Base-by-base conservation (phyloP, 2,329 filamentous ascomycete genomes). In the Fusarium protoensiforme region DNA sequence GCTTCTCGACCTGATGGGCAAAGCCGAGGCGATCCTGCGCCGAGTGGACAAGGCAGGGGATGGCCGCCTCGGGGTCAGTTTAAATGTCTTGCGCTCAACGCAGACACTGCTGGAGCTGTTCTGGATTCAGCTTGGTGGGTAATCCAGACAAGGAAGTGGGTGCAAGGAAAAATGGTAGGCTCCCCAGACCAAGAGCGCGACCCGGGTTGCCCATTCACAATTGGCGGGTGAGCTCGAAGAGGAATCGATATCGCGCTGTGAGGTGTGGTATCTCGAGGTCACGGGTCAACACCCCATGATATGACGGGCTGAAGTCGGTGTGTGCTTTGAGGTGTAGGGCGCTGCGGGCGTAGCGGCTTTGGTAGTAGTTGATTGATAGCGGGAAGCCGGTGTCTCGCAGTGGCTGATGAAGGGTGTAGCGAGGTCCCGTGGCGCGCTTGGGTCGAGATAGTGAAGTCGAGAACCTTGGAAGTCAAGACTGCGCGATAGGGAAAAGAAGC, bases 231-330 rank as follows among this genome's bases (percentile, higher is more conserved):
- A 35, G 57, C 38, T 41, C 20, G 36, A 59, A 61, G 56, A 38
- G 16, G 53, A 48, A 33, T 59, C 65, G 67, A 67, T 74, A 74
- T 74, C 68, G 48, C 68, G 33, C 61, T 65, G 53, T 4, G 51
- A 69, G 66, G 63, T 60, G 75, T 77, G 67, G 64, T 69, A 66
- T 58, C 64, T 24, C 33, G 63, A 72, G 67, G 68, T 77, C 74
- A 78, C 64, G 74, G 68, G 75, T 75, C 64, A 77, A 43, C 66
- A 64, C 53, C 74, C 72, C 75, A 78, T 77, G 75, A 75, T 77
- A 75, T 62, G 65, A 54, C 57, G 70, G 48, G 56, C 56, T 72
- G 61, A 57, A 74, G 75, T 76, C 73, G 75, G 75, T 75, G 75
- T 72, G 67, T 74, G 63, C 46, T 71, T 56, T 56, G 65, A 63